A percentile compares a stretch with the other conserved stretches of the same genome.
These are phyloP conservation scores for Zygoascus hellenicus DNA, from an alignment of 1,139 yeast species.

Conservation along the genomic window DNA sequence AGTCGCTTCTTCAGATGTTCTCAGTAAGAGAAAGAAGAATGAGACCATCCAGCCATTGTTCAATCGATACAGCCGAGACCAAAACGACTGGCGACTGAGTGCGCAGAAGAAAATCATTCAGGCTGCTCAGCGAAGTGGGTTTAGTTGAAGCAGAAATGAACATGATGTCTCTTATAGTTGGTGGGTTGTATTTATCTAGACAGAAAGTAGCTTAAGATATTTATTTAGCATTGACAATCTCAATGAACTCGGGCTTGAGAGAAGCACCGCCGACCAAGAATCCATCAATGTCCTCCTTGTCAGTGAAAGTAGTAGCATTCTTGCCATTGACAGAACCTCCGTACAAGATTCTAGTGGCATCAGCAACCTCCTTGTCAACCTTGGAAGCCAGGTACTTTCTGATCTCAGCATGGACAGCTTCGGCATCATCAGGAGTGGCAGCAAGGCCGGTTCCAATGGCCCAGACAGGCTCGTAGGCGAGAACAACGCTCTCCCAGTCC, in stretches of 20 bases:
- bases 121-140: constrained; percentile 7
- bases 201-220: not conserved
- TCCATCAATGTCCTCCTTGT: constrained; percentile 92
- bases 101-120: constrained; percentile 32
- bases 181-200: no score
- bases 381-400: constrained; percentile 74
- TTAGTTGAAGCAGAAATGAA: not conserved
- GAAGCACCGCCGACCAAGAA: constrained; percentile 99
- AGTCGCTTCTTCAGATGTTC: constrained; percentile 42
- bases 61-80: constrained; percentile 49
- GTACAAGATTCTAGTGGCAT: constrained; percentile 79
- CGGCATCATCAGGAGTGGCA: constrained; percentile 97
- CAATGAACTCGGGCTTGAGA: constrained; percentile 94
- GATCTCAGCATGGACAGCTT: constrained; percentile 78
- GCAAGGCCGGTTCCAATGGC: constrained; percentile 99
- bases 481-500: constrained; percentile 89
- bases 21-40: constrained; percentile 39
- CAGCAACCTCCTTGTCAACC: constrained; percentile 76
- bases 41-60: constrained; percentile 60
- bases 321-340: constrained; percentile 99
- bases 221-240: constrained; percentile 89
- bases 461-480: constrained; percentile 99
- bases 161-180: no score
- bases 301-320: constrained; percentile 87
- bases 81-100: constrained; percentile 50